Percentiles rank a stretch among this genome's conserved stretches.
phyloP scores from a whole-genome alignment of 345 rosid genomes.

The Ceriops decandra region DNA sequence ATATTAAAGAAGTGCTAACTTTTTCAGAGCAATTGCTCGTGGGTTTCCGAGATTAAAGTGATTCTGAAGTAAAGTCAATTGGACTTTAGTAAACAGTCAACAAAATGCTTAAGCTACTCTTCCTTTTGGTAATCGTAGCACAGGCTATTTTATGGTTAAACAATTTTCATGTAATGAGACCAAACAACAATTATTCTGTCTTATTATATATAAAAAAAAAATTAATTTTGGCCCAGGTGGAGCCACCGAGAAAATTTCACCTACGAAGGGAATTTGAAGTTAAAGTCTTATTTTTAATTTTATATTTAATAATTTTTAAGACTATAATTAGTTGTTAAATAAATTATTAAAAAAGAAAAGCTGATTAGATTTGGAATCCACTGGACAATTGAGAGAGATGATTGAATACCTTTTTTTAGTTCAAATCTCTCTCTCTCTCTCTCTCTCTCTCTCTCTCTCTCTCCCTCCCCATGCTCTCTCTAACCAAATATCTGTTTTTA shows the following conservation, averaged over 20 bases:
- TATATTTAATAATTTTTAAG: too few relatives aligned
- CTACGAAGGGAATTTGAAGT: too few relatives aligned
- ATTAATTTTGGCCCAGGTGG: too few relatives aligned
- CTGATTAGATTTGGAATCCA: slow-evolving; percentile 30
- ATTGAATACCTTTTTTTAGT: slow-evolving; percentile 8
- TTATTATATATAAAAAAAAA: too few relatives aligned
- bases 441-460: slow-evolving; percentile 31
- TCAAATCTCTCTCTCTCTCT: slow-evolving; percentile 26
- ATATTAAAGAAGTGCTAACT: neutral
- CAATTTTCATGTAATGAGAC: neutral
- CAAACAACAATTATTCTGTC: neutral
- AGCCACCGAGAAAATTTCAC: too few relatives aligned
- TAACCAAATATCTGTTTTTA: neutral
- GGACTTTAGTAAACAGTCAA: slow-evolving; percentile 5
- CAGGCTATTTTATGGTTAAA: too few relatives aligned
- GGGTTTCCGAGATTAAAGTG: slow-evolving; percentile 10
- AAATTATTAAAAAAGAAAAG: slow-evolving; percentile 4
- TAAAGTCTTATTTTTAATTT: too few relatives aligned
- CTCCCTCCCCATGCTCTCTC: slow-evolving; percentile 27
- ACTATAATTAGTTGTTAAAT: too few relatives aligned
- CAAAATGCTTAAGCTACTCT: slow-evolving; percentile 3
- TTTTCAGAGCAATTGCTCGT: neutral
- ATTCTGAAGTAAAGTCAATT: slow-evolving; percentile 2
- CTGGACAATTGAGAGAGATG: slow-evolving; percentile 35
- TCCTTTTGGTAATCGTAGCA: too few relatives aligned